Evolutionary conservation across 2,329 filamentous ascomycete species (phyloP).

Genomic region (Xylariales sp.): DNA sequence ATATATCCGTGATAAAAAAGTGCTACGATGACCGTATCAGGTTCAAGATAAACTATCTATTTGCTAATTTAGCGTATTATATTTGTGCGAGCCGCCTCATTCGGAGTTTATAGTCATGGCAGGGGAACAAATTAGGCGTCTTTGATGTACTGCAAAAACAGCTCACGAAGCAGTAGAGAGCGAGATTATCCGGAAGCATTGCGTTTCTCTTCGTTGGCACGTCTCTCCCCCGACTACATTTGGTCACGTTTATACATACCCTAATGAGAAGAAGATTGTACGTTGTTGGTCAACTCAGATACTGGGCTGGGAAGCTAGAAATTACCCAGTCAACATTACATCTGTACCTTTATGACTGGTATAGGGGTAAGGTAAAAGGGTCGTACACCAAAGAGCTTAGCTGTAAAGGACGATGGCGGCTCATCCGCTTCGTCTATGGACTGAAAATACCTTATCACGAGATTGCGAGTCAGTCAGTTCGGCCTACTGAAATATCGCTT

Average conservation of each 20-base stretch:
- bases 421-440: too few species aligned
- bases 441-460: too few species aligned
- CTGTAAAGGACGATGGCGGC: not conserved
- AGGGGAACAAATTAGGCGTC: too few species aligned
- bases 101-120: too few species aligned
- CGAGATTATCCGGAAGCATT: too few species aligned
- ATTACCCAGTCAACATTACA: not conserved
- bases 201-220: too few species aligned
- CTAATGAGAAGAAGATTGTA: not conserved
- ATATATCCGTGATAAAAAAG: constrained; percentile 5
- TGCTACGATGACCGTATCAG: not conserved
- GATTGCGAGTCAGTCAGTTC: too few species aligned
- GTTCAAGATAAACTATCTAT: not conserved
- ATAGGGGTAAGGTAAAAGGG: not conserved
- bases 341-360: too few species aligned
- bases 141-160: not conserved
- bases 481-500: too few species aligned
- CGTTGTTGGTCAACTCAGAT: not conserved
- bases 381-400: not conserved
- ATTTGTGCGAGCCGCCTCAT: too few species aligned
- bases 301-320: not conserved
- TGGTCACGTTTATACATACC: too few species aligned
- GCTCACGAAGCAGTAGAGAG: too few species aligned
- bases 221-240: not conserved
- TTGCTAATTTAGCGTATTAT: not conserved